Base-by-base conservation (phyloP, 169 alveolate species). In the Plasmodium adleri region DNA sequence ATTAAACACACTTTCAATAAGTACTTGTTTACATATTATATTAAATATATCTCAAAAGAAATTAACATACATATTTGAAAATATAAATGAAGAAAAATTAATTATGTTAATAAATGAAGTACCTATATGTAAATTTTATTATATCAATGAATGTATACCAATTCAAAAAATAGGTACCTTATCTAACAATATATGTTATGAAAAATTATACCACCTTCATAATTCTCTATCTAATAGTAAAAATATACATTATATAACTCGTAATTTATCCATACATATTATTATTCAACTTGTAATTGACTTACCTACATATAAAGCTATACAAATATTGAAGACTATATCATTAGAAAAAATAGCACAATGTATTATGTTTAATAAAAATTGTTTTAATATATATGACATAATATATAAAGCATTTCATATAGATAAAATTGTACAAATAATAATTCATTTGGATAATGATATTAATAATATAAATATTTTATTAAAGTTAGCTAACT, bases 261-360 rank as follows among this genome's bases (percentile, higher is more conserved):
- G 59, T 26, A 59, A 70, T 58, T 72, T 83, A 26, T 28, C 43
- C 17, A 26, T 70, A 17, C 10, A 45, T n/a, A 83, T 60, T 24
- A 59, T 68, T 49, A 83, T 56, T 49, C 56, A 26, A 73, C 52
- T 83, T 62, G 39, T 83, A 59, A 54, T 39, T 26, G 86, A 83
- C 8, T 56, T 83, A 50, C 91, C 91, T 58, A 12, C 68, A 70
- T 59, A 83, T 63, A 83, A 83, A 83, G 26, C 91, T 52, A 52
- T 83, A 9, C 59, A 47, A 63, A 62, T 83, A 9, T 20, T 83
- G 43, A 83, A 83, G 71, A 59, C 47, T 17, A 45, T 83, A 9
- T 39, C 83, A 13, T 60, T 72, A 13, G 26, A 26, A 59, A 83
- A 83, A 70, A 70, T 83, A 9, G 86, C 72, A 13, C 15, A 26